phyloP scores from a whole-genome alignment of 768 basidiomycete genomes.

The Cystobasidium ongulense region DNA sequence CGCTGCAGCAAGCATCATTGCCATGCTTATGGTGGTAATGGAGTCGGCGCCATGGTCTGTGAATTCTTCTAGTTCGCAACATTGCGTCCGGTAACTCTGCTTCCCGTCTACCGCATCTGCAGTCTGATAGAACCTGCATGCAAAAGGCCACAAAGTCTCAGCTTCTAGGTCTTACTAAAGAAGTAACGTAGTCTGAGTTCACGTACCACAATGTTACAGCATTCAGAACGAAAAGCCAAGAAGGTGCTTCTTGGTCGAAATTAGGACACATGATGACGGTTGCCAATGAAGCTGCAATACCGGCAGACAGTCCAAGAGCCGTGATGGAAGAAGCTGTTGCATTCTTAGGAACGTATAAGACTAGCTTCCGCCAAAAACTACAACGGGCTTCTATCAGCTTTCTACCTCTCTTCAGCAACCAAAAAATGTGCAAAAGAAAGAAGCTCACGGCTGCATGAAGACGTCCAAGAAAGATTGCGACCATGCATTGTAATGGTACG shows the following conservation, averaged over 20 bases:
- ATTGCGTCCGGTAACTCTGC: not conserved
- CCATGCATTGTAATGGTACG: conserved; percentile 8
- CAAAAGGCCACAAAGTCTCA: not conserved
- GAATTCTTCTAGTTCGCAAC: conserved; percentile 9
- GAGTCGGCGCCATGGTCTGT: conserved; percentile 9
- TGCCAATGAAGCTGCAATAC: not conserved
- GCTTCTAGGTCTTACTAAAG: not conserved
- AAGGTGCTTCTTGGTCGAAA: not conserved
- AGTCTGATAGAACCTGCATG: conserved; percentile 4
- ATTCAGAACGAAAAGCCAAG: not conserved
- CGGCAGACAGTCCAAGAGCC: not conserved
- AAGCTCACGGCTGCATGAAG: not conserved
- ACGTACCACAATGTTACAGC: not conserved
- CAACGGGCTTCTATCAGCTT: not conserved
- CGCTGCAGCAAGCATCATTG: conserved; percentile 8
- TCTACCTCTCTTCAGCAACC: not conserved
- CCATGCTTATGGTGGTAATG: not conserved
- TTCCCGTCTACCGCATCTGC: conserved; percentile 4
- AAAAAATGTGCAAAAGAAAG: not conserved
- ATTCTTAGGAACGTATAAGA: not conserved
- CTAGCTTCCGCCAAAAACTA: not conserved
- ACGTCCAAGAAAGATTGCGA: not conserved
- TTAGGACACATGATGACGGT: not conserved
- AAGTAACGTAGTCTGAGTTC: not conserved
- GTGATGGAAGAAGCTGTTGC: not conserved